Percentiles rank a stretch among this genome's conserved stretches.
These are phyloP conservation scores for Phyllosticta citrichinensis DNA, from an alignment of 2,329 filamentous ascomycete species.

Conservation along the genomic window DNA sequence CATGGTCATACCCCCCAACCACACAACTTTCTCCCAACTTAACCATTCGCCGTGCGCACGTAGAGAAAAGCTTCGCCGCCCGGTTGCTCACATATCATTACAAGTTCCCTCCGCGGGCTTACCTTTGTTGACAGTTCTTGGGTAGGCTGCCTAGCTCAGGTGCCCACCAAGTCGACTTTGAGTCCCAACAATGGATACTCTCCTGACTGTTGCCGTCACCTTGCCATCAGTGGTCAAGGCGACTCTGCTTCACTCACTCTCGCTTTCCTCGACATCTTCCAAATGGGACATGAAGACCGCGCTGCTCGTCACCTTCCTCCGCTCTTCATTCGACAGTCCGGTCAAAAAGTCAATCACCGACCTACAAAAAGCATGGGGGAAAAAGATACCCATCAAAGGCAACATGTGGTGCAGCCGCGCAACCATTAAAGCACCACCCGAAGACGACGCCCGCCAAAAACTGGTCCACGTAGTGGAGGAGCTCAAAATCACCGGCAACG, in stretches of 20 bases:
- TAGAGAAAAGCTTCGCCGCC: too few species aligned
- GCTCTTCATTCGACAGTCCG: slow-evolving; percentile 30
- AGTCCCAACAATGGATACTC: not conserved
- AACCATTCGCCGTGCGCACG: not conserved
- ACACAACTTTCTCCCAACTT: not conserved
- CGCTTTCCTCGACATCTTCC: slow-evolving; percentile 57
- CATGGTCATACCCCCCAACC: not conserved
- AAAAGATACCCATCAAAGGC: slow-evolving; percentile 62
- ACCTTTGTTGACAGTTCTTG: too few species aligned
- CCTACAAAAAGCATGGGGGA: slow-evolving; percentile 50
- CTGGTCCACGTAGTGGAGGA: slow-evolving; percentile 49
- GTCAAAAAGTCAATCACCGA: slow-evolving; percentile 21
- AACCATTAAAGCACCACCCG: slow-evolving; percentile 49
- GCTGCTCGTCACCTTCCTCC: slow-evolving; percentile 61
- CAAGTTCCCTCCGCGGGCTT: too few species aligned
- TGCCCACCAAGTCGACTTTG: not conserved
- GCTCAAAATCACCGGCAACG: slow-evolving; percentile 33
- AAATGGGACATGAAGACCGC: slow-evolving; percentile 74
- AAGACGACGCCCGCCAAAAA: slow-evolving; percentile 45
- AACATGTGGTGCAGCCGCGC: slow-evolving; percentile 73
- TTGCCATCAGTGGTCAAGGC: slow-evolving; percentile 42
- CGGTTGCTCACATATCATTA: too few species aligned
- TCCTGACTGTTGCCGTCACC: not conserved
- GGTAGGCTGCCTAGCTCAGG: not conserved
- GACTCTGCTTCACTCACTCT: slow-evolving; percentile 53